These are phyloP conservation scores for Scheffersomyces titani DNA, from an alignment of 1,139 yeast species.

Conservation along the genomic window DNA sequence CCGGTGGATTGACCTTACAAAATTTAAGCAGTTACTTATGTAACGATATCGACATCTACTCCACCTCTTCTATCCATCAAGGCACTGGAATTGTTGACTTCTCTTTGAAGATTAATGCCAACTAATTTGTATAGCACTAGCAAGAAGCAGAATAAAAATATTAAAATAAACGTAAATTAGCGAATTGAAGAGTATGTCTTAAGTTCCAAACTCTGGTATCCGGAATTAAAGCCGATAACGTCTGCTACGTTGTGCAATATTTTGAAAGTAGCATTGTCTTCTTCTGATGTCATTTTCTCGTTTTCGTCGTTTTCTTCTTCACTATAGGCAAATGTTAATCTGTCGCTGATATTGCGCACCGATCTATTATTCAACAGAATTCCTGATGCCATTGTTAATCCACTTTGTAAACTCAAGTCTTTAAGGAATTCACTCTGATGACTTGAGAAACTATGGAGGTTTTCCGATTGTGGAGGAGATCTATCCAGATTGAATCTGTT, in stretches of 20 bases:
- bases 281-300: constrained; percentile 1
- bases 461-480: background rate
- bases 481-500: constrained; percentile 1
- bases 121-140: constrained; percentile 4
- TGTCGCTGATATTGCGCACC: background rate
- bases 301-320: constrained; percentile 9
- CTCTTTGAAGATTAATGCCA: constrained; percentile 69
- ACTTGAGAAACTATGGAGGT: background rate
- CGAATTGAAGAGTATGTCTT: constrained; percentile 44
- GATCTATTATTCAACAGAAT: constrained; percentile 27
- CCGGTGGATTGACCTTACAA: constrained; percentile 81
- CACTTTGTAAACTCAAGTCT: constrained; percentile 29
- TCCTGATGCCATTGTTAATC: constrained; percentile 23
- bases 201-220: constrained; percentile 42
- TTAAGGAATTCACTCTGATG: constrained; percentile 22
- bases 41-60: constrained; percentile 83
- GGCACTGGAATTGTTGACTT: constrained; percentile 82
- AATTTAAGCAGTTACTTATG: constrained; percentile 69
- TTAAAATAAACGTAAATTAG: constrained; percentile 10
- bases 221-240: constrained; percentile 44
- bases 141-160: background rate
- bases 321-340: constrained; percentile 1
- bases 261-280: constrained; percentile 23
- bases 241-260: constrained; percentile 39
- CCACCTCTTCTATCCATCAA: constrained; percentile 93